Evolutionary conservation across 768 basidiomycete species (phyloP).

Genomic region (Tricholoma matsutake): DNA sequence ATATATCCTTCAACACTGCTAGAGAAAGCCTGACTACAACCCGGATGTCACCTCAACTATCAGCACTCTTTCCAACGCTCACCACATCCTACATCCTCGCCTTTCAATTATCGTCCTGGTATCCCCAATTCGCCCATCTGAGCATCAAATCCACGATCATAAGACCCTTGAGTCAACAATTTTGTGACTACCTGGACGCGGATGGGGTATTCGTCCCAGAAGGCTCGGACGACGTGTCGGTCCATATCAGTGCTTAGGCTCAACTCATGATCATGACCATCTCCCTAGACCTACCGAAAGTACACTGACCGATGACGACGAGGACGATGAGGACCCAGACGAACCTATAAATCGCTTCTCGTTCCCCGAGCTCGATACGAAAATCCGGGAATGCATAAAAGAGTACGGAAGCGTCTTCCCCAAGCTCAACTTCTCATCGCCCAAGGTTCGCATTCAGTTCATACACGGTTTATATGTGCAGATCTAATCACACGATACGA

Average conservation of each 20-base stretch:
- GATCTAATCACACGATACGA: not conserved
- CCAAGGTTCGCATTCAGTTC: slow-evolving; percentile 50
- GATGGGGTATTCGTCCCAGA: slow-evolving; percentile 84
- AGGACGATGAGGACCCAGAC: slow-evolving; percentile 31
- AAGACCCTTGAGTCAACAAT: slow-evolving; percentile 59
- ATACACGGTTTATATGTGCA: not conserved
- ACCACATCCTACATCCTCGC: slow-evolving; percentile 53
- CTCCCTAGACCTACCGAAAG: slow-evolving; percentile 46
- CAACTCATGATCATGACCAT: slow-evolving; percentile 4
- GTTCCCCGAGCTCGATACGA: slow-evolving; percentile 80
- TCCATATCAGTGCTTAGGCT: slow-evolving; percentile 12
- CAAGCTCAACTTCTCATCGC: slow-evolving; percentile 96
- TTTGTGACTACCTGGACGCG: slow-evolving; percentile 71
- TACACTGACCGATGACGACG: slow-evolving; percentile 54
- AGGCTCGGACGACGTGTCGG: slow-evolving; percentile 76
- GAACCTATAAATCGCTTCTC: slow-evolving; percentile 40
- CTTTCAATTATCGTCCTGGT: slow-evolving; percentile 88
- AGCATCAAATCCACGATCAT: slow-evolving; percentile 76
- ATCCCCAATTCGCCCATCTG: slow-evolving; percentile 58
- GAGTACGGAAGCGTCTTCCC: slow-evolving; percentile 87
- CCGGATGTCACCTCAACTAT: not conserved
- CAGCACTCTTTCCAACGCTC: slow-evolving; percentile 48
- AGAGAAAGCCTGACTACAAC: not conserved
- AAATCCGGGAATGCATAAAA: slow-evolving; percentile 62
- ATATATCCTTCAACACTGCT: not conserved